Percentiles rank a stretch among this genome's conserved stretches.
These are phyloP conservation scores for Ceratobasidium sp. DNA, from an alignment of 1,284 basidiomycete genomes.

Conservation along the genomic window DNA sequence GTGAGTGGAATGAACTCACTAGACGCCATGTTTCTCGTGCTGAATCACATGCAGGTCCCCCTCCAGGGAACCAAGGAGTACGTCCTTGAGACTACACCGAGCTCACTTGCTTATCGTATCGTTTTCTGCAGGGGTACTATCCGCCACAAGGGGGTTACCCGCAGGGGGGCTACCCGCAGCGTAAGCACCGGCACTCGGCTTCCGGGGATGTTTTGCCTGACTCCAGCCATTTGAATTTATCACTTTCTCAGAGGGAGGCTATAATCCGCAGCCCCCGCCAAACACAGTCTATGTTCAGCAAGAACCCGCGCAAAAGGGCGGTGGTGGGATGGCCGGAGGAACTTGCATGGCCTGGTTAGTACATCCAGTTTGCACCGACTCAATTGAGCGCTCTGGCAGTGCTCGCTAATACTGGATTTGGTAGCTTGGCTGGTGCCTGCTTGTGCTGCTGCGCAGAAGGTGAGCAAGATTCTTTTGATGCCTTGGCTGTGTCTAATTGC, in stretches of 20 bases:
- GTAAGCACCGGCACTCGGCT: constrained; percentile 4
- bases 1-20: not conserved
- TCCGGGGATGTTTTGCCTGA: not conserved
- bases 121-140: constrained; percentile 32
- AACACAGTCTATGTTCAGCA: constrained; percentile 42
- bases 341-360: constrained; percentile 44
- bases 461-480: not conserved
- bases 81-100: not conserved
- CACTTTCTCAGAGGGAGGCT: constrained; percentile 23
- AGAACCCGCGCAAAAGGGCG: constrained; percentile 16
- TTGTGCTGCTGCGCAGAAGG: constrained; percentile 43
- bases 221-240: not conserved
- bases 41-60: constrained; percentile 18
- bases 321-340: constrained; percentile 41
- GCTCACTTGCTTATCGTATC: not conserved
- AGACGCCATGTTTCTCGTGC: not conserved
- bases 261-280: constrained; percentile 38
- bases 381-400: not conserved
- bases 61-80: constrained; percentile 39
- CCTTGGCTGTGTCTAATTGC: not conserved
- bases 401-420: constrained; percentile 3
- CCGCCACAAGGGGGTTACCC: not conserved
- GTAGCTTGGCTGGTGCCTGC: constrained; percentile 43
- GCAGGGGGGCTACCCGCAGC: constrained; percentile 31
- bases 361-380: not conserved